Percentiles rank a stretch among this genome's conserved stretches.
These are phyloP conservation scores for Verticillium tricorpus DNA, from an alignment of 2,329 filamentous ascomycete species.

Conservation along the genomic window DNA sequence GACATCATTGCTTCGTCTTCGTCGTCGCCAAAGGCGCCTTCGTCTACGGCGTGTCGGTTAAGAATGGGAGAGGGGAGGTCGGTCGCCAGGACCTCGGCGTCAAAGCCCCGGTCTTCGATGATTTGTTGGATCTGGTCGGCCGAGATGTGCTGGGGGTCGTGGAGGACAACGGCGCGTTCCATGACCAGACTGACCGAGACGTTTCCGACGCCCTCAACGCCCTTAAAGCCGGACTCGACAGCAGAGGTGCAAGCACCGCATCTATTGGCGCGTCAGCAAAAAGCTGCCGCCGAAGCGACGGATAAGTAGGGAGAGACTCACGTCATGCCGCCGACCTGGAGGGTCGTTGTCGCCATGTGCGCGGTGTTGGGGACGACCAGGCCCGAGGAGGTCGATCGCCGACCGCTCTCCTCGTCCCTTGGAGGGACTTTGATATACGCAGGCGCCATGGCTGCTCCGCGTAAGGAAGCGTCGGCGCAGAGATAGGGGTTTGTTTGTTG, in stretches of 20 bases:
- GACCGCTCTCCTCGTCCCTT: constrained; percentile 25
- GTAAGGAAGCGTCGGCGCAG: neutral
- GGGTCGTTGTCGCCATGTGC: constrained; percentile 83
- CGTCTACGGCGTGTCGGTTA: constrained; percentile 27
- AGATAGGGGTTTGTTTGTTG: neutral
- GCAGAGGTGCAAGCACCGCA: constrained; percentile 94
- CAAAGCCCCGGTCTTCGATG: constrained; percentile 89
- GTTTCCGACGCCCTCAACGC: constrained; percentile 72
- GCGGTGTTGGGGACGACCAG: constrained; percentile 18
- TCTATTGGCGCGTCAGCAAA: constrained; percentile 38
- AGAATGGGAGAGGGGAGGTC: constrained; percentile 59
- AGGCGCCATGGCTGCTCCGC: constrained; percentile 41
- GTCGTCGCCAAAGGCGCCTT: constrained; percentile 27
- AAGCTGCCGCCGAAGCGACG: constrained; percentile 1
- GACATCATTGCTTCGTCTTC: constrained; percentile 44
- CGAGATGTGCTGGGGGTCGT: constrained; percentile 71
- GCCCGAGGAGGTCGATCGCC: constrained; percentile 30
- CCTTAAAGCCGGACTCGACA: constrained; percentile 88
- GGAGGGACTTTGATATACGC: constrained; percentile 42
- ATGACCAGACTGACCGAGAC: constrained; percentile 93
- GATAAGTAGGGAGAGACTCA: constrained; percentile 33
- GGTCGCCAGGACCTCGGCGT: constrained; percentile 81
- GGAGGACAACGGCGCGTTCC: constrained; percentile 90
- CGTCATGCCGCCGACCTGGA: constrained; percentile 87
- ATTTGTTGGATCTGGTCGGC: constrained; percentile 76